Conservation (phyloP, 257 asterid species). For the Forsythia suspensa region DNA sequence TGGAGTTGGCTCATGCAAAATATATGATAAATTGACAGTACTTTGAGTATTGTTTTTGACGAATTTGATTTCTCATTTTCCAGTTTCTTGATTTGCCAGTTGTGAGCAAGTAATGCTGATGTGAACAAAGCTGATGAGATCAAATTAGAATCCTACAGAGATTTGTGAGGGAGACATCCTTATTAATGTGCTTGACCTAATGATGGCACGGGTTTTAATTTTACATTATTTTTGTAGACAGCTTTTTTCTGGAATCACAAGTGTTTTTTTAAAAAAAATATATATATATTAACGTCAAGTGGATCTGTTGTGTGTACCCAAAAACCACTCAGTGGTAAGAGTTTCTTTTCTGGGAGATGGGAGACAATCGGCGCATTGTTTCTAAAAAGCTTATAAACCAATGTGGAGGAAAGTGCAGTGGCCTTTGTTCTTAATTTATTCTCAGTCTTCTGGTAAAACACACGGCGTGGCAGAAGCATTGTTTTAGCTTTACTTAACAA, state of each 20-base stretch:
- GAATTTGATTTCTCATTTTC: not conserved
- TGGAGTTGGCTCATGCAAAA: not conserved
- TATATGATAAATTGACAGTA: not conserved
- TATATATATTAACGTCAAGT: not conserved
- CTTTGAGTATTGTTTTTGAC: not conserved
- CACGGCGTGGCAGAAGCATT: no score
- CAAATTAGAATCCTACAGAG: not conserved
- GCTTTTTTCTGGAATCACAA: not conserved
- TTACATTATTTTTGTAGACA: conserved; percentile 8
- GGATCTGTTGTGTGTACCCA: no score
- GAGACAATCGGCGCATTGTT: not conserved
- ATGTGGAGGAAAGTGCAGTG: no score
- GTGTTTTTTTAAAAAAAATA: not conserved
- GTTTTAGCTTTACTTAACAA: not conserved
- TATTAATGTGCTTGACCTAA: not conserved
- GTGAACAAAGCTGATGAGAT: not conserved
- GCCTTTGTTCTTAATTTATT: no score
- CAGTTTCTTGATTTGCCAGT: conserved; percentile 4
- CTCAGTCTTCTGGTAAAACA: no score
- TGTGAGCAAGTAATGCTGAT: not conserved
- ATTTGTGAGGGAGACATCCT: no score
- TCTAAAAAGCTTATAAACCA: no score
- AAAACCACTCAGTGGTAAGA: no score
- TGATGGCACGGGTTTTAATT: conserved; percentile 24
- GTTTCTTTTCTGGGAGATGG: not conserved